A percentile compares a stretch with the other conserved stretches of the same genome.
Evolutionary conservation across 1,284 basidiomycete species (phyloP).

Genomic region (Microbotryomycetes sp.): DNA sequence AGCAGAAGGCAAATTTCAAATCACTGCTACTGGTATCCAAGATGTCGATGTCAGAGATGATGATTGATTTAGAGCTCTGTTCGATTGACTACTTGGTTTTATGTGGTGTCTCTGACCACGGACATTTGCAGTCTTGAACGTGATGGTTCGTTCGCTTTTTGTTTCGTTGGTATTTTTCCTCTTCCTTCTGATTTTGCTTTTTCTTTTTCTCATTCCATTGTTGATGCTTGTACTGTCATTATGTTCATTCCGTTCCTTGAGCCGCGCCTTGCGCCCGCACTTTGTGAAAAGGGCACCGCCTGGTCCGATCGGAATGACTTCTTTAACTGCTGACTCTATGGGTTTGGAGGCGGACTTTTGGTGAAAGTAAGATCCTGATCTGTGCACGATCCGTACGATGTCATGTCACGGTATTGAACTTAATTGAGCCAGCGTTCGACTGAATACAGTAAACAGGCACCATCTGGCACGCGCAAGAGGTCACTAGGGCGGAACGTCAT

Average conservation of each 20-base stretch:
- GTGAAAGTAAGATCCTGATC: no score
- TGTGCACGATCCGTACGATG: no score
- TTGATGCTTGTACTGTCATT: neutral
- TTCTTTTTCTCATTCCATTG: neutral
- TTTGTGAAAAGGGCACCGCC: no score
- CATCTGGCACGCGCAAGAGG: no score
- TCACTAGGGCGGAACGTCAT: no score
- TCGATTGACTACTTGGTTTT: neutral
- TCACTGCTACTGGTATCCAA: slow-evolving; percentile 49
- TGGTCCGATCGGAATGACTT: no score
- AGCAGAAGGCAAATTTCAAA: slow-evolving; percentile 87
- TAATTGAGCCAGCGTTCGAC: no score
- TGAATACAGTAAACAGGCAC: no score
- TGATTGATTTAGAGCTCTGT: neutral
- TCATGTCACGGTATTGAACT: no score
- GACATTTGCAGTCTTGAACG: neutral
- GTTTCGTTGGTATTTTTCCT: neutral
- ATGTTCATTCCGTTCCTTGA: neutral
- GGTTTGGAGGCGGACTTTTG: neutral
- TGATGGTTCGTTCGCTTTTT: neutral
- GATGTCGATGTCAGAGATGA: slow-evolving; percentile 37
- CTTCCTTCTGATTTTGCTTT: neutral
- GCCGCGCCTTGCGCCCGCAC: neutral
- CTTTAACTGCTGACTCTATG: neutral
- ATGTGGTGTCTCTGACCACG: neutral